A percentile compares a stretch with the other conserved stretches of the same genome.
phyloP scores from a whole-genome alignment of 2,329 filamentous ascomycete genomes.

The Penicillium sp. region DNA sequence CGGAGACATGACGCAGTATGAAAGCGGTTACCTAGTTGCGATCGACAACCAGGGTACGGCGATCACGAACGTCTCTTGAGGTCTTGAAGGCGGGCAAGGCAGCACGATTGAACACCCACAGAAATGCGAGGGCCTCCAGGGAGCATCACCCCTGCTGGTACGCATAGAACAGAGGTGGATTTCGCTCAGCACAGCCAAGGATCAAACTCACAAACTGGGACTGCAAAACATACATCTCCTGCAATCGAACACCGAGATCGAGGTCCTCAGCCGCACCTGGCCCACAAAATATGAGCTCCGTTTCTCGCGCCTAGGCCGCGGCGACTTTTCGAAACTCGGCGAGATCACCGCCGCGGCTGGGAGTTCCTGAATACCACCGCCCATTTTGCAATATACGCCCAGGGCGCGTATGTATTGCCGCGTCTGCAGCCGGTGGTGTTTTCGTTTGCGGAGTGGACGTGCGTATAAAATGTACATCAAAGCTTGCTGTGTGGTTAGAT shows the following conservation, averaged over 20 bases:
- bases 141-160: too few species aligned
- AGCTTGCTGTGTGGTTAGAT: too few species aligned
- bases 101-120: too few species aligned
- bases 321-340: not conserved
- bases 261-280: not conserved
- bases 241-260: not conserved
- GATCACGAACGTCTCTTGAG: too few species aligned
- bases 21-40: too few species aligned
- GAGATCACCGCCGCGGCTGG: not conserved
- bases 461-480: not conserved
- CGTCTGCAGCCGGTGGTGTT: not conserved
- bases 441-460: not conserved
- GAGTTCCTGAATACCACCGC: not conserved
- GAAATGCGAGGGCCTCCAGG: too few species aligned
- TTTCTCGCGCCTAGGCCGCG: not conserved
- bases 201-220: too few species aligned
- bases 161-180: too few species aligned
- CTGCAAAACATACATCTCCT: not conserved
- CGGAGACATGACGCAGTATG: too few species aligned
- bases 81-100: too few species aligned
- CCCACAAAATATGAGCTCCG: not conserved
- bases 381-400: not conserved
- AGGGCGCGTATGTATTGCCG: not conserved
- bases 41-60: too few species aligned
- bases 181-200: too few species aligned